Percentiles rank a stretch among this genome's conserved stretches.
These are phyloP conservation scores for Anisodus acutangulus DNA, from an alignment of 257 asterid species.

Conservation along the genomic window DNA sequence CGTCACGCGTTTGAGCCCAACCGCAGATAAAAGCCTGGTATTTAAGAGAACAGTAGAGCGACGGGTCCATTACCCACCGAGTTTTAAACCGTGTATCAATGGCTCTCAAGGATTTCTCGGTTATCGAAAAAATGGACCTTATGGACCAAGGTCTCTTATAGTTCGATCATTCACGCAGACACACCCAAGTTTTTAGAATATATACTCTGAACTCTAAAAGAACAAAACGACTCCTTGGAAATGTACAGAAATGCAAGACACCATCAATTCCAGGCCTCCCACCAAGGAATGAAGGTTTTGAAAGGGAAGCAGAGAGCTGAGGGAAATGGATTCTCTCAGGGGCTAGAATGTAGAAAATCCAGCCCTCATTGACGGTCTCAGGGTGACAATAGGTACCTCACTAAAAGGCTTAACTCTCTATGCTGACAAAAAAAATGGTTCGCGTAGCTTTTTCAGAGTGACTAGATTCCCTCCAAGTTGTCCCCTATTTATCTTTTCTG, in stretches of 20 bases:
- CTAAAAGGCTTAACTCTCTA: not conserved
- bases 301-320: not conserved
- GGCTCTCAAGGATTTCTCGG: not conserved
- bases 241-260: too few relatives aligned
- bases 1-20: not conserved
- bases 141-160: not conserved
- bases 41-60: not conserved
- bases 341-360: not conserved
- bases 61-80: not conserved
- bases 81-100: not conserved
- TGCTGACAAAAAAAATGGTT: not conserved
- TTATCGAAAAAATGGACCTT: not conserved
- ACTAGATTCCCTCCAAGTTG: too few relatives aligned
- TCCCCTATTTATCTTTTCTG: too few relatives aligned
- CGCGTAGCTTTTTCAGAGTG: too few relatives aligned
- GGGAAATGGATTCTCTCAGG: constrained; percentile 25
- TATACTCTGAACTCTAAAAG: not conserved
- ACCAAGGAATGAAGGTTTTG: constrained; percentile 14
- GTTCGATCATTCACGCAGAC: not conserved
- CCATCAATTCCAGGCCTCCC: not conserved
- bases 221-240: too few relatives aligned
- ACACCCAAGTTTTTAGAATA: constrained; percentile 1
- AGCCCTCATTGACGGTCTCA: not conserved
- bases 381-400: not conserved
- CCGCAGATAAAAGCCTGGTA: not conserved